Evolutionary conservation across 345 rosid genomes (phyloP).

Genomic region (thale cress (Arabidopsis thaliana)): TAIR10.1 NC_003071.7:8059501-8060000

Average conservation of each 20-base stretch:
- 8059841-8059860: conserved; percentile 39
- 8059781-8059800: conserved; percentile 44
- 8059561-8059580: conserved; percentile 40
- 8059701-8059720: conserved; percentile 42
- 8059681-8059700: conserved; percentile 48
- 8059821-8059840: conserved; percentile 44
- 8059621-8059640: conserved; percentile 44
- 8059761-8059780: conserved; percentile 60
- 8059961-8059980: conserved; percentile 49
- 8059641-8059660: conserved; percentile 45
- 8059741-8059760: conserved; percentile 49
- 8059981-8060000: conserved; percentile 44
- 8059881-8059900: conserved; percentile 52
- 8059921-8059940: conserved; percentile 63
- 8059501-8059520: conserved; percentile 48
- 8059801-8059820: conserved; percentile 46
- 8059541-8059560: conserved; percentile 44
- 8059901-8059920: conserved; percentile 44
- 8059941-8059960: conserved; percentile 52
- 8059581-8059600: conserved; percentile 30
- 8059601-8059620: conserved; percentile 37
- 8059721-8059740: conserved; percentile 46
- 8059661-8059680: conserved; percentile 44
- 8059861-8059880: conserved; percentile 43
- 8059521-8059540: conserved; percentile 51